Conservation (phyloP, 306 rosid species). For the Luffa acutangula region DNA sequence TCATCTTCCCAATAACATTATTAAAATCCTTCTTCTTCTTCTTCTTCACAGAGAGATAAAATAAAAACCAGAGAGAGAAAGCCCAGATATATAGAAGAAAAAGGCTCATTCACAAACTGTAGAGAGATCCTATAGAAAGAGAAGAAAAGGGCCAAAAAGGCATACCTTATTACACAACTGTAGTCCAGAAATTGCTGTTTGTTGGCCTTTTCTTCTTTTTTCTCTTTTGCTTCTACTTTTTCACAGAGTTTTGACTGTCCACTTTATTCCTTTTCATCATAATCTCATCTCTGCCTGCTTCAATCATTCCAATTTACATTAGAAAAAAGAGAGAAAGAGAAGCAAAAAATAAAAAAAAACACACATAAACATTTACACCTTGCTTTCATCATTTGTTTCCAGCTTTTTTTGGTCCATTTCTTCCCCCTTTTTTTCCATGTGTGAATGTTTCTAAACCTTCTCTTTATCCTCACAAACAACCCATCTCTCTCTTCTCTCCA, state of each 20-base stretch:
- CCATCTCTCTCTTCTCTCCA: not conserved
- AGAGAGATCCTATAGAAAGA: not conserved
- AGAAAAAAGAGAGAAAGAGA: not conserved
- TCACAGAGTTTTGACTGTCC: slow-evolving; percentile 3
- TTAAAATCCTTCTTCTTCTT: not conserved
- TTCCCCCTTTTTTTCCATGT: not conserved
- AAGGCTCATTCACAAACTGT: too few relatives aligned
- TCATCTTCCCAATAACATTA: not conserved
- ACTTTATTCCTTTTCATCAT: slow-evolving; percentile 1
- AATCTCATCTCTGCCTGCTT: not conserved
- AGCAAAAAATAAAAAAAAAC: accelerated
- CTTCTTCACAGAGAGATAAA: not conserved
- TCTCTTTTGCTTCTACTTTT: not conserved
- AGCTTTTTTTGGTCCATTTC: not conserved
- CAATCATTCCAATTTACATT: not conserved
- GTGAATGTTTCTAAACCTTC: not conserved
- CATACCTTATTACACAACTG: not conserved
- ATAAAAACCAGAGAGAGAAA: not conserved
- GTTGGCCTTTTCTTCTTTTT: not conserved
- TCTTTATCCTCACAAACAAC: not conserved
- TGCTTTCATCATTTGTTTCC: not conserved
- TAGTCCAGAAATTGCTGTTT: not conserved
- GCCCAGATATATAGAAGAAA: not conserved
- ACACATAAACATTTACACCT: not conserved
- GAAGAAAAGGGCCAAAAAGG: not conserved